A percentile compares a stretch with the other conserved stretches of the same genome.
These are phyloP conservation scores for Striga hermonthica DNA, from an alignment of 305 asterid species.

Conservation along the genomic window DNA sequence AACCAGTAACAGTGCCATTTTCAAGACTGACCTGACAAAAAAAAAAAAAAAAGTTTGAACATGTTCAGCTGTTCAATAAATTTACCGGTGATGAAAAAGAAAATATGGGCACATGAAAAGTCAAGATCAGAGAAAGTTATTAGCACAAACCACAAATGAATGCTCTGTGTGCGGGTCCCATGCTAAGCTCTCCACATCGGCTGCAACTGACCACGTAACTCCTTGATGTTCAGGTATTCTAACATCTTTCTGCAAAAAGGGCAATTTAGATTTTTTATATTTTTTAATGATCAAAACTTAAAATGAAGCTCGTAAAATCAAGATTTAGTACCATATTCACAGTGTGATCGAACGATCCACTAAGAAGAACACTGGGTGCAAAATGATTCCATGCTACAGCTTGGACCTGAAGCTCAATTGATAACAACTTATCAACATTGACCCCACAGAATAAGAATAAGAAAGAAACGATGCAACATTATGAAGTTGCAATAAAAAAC, in stretches of 20 bases:
- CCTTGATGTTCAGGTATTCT: slow-evolving; percentile 62
- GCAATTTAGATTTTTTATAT: slow-evolving; percentile 15
- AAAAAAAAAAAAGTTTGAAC: slow-evolving; percentile 1
- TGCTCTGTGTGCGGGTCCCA: slow-evolving; percentile 90
- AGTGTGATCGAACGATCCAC: slow-evolving; percentile 85
- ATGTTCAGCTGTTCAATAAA: background rate
- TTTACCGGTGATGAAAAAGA: background rate
- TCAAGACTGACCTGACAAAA: slow-evolving; percentile 78
- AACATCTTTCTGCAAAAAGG: slow-evolving; percentile 64
- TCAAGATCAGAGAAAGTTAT: slow-evolving; percentile 28
- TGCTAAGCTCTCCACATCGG: slow-evolving; percentile 85
- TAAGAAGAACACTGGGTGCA: slow-evolving; percentile 76
- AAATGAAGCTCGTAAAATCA: slow-evolving; percentile 10
- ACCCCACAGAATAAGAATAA: background rate
- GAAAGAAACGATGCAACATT: background rate
- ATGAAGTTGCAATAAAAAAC: background rate
- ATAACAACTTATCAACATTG: slow-evolving; percentile 19
- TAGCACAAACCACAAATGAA: slow-evolving; percentile 71
- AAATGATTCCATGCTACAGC: slow-evolving; percentile 86
- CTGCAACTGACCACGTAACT: slow-evolving; percentile 60
- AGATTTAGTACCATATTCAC: slow-evolving; percentile 58
- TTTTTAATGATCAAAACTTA: slow-evolving; percentile 6
- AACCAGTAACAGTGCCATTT: slow-evolving; percentile 71
- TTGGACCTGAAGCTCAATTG: slow-evolving; percentile 62
- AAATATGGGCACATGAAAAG: too few species aligned